Base-by-base conservation (phyloP, 768 basidiomycete species). In the Psilocybe azurescens region DNA sequence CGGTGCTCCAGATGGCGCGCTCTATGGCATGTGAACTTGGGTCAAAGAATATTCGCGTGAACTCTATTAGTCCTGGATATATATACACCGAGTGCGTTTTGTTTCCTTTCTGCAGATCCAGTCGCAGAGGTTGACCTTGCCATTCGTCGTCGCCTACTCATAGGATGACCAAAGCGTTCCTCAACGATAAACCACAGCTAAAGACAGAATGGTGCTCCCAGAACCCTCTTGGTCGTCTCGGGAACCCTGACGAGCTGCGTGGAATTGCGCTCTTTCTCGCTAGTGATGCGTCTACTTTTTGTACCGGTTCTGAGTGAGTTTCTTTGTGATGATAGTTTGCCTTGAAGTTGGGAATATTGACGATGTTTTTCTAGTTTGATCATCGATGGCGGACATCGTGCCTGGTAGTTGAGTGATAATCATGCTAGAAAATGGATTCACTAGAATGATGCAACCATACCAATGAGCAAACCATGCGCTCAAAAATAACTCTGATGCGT, bases 11-110 rank as follows among this genome's bases (percentile, higher is more conserved):
- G 75, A 89, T 91, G 87, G 84, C 78, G 3, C 86, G 91, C 39
- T 89, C 87, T 65, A 83, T 93, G 84, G 90, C 89, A 2, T 89
- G 88, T 70, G 91, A 93, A 67, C 81, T 92, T 1, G 90, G 89
- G 3, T 74, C 73, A n/a, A 77, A 86, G 66, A 74, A 78, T 2
- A 91, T 93, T 53, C 80, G 90, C 3, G 89, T 90, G 62, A 93
- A 93, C 70, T 77, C 83, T 3, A 76, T 93, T 59, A 89, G 88
- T 54, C 90, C 90, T 0, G 90, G 91, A 24, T 85, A 89, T 65
- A 88, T 90, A 36, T 87, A 87, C 67, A 91, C 89, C 1, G 78
- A 78, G 87, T 87, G 46, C 62, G 73, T 67, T 44, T 1, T 0
- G 14, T 44, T 1, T n/a, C 14, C 1, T n/a, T 44, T 5, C 41